phyloP scores from a whole-genome alignment of 1,284 basidiomycete genomes.

The Mycosarcoma maydis region DNA sequence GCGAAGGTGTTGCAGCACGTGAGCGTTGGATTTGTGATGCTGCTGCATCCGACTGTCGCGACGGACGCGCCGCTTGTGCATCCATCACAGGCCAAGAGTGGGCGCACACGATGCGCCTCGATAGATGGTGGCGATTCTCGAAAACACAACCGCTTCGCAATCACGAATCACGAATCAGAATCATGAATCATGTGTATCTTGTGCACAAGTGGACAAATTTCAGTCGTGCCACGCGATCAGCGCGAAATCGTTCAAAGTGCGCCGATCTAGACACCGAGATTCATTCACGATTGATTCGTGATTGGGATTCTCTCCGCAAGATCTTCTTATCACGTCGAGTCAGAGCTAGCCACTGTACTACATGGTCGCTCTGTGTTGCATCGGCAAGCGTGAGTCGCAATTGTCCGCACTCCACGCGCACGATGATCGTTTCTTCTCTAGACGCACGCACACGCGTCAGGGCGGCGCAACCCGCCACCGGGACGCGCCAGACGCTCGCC shows the following conservation, averaged over 20 bases:
- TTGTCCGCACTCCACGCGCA: too few relatives aligned
- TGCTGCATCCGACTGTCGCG: conserved; percentile 1
- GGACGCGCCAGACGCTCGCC: neutral
- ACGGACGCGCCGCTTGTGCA: conserved; percentile 7
- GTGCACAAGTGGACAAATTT: too few relatives aligned
- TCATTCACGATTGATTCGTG: too few relatives aligned
- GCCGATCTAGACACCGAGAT: too few relatives aligned
- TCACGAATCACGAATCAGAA: too few relatives aligned
- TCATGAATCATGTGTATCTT: too few relatives aligned
- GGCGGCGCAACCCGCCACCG: conserved; percentile 21
- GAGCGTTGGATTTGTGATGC: conserved; percentile 1
- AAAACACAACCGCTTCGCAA: too few relatives aligned
- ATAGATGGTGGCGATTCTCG: conserved; percentile 2
- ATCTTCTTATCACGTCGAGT: neutral
- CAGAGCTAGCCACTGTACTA: neutral
- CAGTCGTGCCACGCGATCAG: neutral
- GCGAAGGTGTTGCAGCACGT: conserved; percentile 17
- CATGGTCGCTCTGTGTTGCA: too few relatives aligned
- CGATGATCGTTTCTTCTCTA: conserved; percentile 5
- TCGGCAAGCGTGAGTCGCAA: too few relatives aligned
- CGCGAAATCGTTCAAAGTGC: neutral
- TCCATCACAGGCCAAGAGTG: conserved; percentile 1
- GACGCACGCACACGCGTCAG: conserved; percentile 4
- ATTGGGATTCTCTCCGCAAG: neutral
- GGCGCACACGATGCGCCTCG: neutral